These are phyloP conservation scores for Candida nonsorbophila DNA, from an alignment of 805 yeast species.

Conservation along the genomic window DNA sequence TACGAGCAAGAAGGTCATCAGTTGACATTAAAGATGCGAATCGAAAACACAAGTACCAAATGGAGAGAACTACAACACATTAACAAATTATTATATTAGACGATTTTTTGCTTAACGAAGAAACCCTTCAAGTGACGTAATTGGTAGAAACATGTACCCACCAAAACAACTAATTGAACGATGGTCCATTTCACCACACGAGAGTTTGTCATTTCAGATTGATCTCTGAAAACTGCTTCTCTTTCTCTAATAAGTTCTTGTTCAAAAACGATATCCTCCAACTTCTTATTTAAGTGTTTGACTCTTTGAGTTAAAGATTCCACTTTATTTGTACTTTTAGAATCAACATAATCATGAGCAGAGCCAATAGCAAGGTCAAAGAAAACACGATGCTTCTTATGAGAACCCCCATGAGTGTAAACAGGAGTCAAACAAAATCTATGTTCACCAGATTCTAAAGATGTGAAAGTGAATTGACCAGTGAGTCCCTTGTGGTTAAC, in stretches of 20 bases:
- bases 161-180: constrained; percentile 62
- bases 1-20: not conserved
- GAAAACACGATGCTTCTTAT: constrained; percentile 57
- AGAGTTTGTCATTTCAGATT: constrained; percentile 69
- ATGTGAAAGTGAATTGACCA: constrained; percentile 76
- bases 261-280: constrained; percentile 37
- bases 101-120: constrained; percentile 83
- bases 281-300: constrained; percentile 33
- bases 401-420: constrained; percentile 60
- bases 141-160: constrained; percentile 70
- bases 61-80: not conserved
- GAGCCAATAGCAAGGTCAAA: constrained; percentile 71
- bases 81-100: constrained; percentile 30
- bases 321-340: constrained; percentile 50
- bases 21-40: not conserved
- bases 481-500: constrained; percentile 55
- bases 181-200: constrained; percentile 72
- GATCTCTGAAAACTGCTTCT: constrained; percentile 73
- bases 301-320: constrained; percentile 35
- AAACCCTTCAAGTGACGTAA: constrained; percentile 70
- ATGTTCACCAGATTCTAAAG: constrained; percentile 83
- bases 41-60: not conserved
- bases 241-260: constrained; percentile 60
- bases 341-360: constrained; percentile 55
- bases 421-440: constrained; percentile 61